Evolutionary conservation across 345 rosid species (phyloP).

Genomic region (Salix caprea): DNA sequence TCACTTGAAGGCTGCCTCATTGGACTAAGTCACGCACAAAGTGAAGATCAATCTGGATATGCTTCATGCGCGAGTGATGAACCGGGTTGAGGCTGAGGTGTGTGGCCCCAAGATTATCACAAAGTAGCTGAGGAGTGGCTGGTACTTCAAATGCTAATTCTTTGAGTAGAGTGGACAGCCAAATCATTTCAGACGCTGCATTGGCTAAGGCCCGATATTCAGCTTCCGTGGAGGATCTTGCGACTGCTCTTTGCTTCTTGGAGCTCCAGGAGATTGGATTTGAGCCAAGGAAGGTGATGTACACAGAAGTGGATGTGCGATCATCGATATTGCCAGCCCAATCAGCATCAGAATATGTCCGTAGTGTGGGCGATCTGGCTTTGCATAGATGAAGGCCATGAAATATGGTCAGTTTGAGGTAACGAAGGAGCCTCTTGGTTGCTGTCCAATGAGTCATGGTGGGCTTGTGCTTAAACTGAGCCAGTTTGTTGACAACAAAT

Average conservation of each 20-base stretch:
- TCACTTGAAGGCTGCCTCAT: fast-evolving
- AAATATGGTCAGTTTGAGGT: too few relatives aligned
- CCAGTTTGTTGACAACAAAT: too few relatives aligned
- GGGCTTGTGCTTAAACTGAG: neutral
- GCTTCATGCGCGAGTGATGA: neutral
- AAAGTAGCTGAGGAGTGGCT: too few relatives aligned
- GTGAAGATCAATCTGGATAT: neutral
- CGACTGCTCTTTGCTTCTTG: neutral
- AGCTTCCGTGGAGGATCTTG: neutral
- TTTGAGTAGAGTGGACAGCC: neutral
- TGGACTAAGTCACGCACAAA: fast-evolving
- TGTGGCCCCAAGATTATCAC: neutral
- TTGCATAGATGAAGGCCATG: neutral
- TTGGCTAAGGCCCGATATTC: neutral
- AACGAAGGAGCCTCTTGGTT: neutral
- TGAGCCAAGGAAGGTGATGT: neutral
- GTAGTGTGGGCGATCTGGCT: too few relatives aligned
- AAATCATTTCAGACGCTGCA: neutral
- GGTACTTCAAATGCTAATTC: too few relatives aligned
- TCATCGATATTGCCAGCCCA: neutral
- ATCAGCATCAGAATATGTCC: neutral
- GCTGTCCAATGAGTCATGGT: neutral
- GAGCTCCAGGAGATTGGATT: too few relatives aligned
- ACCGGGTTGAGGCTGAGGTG: neutral
- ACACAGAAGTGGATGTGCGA: fast-evolving